Percentiles rank a stretch among this genome's conserved stretches.
These are phyloP conservation scores for Excoecaria agallocha DNA, from an alignment of 345 rosid species.

Conservation along the genomic window DNA sequence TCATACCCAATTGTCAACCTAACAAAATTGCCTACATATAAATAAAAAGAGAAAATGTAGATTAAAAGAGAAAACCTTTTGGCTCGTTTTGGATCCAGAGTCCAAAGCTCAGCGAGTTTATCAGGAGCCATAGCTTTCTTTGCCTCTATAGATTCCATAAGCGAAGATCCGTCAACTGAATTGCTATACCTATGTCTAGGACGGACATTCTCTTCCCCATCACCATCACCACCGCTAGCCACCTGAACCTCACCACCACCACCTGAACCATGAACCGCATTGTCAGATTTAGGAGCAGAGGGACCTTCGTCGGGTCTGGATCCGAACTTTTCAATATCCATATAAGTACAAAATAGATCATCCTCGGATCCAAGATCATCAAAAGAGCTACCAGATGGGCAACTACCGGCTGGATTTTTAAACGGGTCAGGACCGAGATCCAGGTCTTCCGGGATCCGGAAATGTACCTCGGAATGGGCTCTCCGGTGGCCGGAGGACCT, in stretches of 20 bases:
- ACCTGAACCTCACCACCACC: background rate
- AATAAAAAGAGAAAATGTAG: background rate
- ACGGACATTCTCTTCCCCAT: constrained; percentile 18
- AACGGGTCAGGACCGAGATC: constrained; percentile 24
- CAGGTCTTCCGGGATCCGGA: constrained; percentile 24
- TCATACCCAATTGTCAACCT: background rate
- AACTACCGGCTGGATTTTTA: constrained; percentile 2
- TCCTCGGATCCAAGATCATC: constrained; percentile 28
- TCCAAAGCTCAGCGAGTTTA: constrained; percentile 85
- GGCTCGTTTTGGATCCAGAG: constrained; percentile 77
- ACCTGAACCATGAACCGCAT: constrained; percentile 17
- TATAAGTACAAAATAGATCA: constrained; percentile 27
- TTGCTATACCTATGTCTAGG: constrained; percentile 83
- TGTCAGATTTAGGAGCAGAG: constrained; percentile 29
- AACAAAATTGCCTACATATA: background rate
- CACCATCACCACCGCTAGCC: background rate
- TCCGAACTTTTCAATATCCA: constrained; percentile 49
- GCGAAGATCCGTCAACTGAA: constrained; percentile 63
- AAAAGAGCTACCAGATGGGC: constrained; percentile 17
- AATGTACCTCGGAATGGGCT: constrained; percentile 28
- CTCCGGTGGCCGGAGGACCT: constrained; percentile 32
- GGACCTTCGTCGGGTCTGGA: constrained; percentile 26
- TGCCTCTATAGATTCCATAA: constrained; percentile 65
- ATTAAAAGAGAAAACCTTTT: constrained; percentile 53
- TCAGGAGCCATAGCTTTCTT: constrained; percentile 97